Evolutionary conservation across 179 eudicot genomes (phyloP), one percentile per base, ranked within the genome.

Genomic region (Carnegiea gigantea): DNA sequence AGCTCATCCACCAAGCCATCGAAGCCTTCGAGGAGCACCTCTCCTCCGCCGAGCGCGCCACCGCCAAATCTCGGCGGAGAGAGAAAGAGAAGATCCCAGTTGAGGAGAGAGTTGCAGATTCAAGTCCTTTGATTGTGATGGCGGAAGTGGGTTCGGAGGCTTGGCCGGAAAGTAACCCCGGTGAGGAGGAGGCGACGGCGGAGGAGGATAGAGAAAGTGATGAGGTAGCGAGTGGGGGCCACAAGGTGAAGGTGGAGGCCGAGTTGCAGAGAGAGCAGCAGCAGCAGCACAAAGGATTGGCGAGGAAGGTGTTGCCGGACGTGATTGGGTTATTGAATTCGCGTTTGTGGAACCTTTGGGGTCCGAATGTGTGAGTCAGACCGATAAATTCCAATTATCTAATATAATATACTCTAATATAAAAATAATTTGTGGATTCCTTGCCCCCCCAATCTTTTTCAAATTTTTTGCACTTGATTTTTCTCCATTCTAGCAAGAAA

Each of bases 271-370:
- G 59, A 51, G 75, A 76, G 59, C 82, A 80, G 80, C 86, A 33
- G 7, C 82, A 68, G 51, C 43, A 59, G 76, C 89, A 90, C 62
- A 90, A 88, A 78, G 97, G 93, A 67, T 82, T 93, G 81, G 95
- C 90, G 28, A 89, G 92, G 86, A 93, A 90, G 85, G 90, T 93
- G n/a, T 77, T 92, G 53, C 97, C 97, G 97, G 97, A 93, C 88
- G 90, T 93, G 83, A 86, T 93, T 71, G 97, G 97, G 67, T 49
- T 93, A 75, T 86, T 93, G 18, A 88, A 90, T 80, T 93, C 93
- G 36, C 97, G 95, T 93, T 92, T 93, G 74, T 93, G 92, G 93
- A 89, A 89, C 48, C 95, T 92, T 90, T 93, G 97, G 97, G 86
- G 91, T 93, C 95, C 97, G 87, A 89, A 90, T 84, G 90, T 86